Percentiles rank a stretch among this genome's conserved stretches.
Conservation (phyloP, 2,329 filamentous ascomycete genomes). For the Aspergillus oerlinghausenensis region DNA sequence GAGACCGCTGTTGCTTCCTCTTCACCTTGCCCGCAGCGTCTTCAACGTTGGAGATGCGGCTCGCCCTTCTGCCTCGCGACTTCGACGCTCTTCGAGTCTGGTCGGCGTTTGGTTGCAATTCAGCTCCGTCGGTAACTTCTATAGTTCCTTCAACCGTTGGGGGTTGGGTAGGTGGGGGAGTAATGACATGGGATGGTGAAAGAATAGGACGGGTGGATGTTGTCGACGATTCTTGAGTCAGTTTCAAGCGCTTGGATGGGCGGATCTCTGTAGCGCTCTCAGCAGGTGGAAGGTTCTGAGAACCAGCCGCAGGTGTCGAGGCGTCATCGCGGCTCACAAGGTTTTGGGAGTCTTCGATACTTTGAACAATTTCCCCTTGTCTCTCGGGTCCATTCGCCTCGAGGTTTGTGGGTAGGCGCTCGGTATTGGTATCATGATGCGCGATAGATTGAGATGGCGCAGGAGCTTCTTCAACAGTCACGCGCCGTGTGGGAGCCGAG, state of each 20-base stretch:
- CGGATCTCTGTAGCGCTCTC: constrained; percentile 16
- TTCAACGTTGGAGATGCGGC: constrained; percentile 21
- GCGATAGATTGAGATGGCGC: constrained; percentile 14
- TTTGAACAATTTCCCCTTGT: constrained; percentile 1
- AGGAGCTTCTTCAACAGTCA: constrained; percentile 7
- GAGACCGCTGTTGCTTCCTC: constrained; percentile 21
- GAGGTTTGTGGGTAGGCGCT: constrained; percentile 11
- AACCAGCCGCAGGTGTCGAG: constrained; percentile 1
- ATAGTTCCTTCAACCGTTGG: constrained; percentile 16
- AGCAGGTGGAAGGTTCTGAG: constrained; percentile 3
- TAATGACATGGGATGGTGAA: constrained; percentile 9
- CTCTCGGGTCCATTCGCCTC: constrained; percentile 12
- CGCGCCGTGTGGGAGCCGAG: constrained; percentile 9
- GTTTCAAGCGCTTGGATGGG: constrained; percentile 28
- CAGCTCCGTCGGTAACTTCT: constrained; percentile 15
- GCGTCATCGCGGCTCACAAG: constrained; percentile 3
- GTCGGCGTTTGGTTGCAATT: constrained; percentile 19
- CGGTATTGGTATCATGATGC: constrained; percentile 9
- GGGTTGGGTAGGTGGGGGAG: constrained; percentile 24
- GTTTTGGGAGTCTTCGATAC: constrained; percentile 5
- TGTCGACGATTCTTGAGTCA: constrained; percentile 6
- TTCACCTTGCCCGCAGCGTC: constrained; percentile 20
- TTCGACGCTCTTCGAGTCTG: constrained; percentile 17
- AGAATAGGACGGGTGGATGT: background rate
- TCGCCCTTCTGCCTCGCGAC: constrained; percentile 22